Base-by-base conservation (phyloP, 2,329 filamentous ascomycete genomes). In the Lachnellula suecica region DNA sequence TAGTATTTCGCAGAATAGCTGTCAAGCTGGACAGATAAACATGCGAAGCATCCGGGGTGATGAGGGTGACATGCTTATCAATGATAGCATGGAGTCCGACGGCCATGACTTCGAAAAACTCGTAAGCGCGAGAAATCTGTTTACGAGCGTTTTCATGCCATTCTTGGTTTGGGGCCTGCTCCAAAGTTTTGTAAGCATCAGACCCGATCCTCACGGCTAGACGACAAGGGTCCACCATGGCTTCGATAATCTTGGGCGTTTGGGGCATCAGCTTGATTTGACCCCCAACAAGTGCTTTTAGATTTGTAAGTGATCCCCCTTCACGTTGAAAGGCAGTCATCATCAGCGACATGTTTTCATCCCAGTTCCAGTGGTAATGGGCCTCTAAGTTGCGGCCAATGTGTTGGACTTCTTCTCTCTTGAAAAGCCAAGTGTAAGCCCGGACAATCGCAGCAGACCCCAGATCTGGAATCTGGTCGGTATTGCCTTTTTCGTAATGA, bases 1-100 rank as follows among this genome's bases (percentile, higher is more conserved):
- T 63, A 45, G 70, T 70, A 8, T 66, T 47, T 34, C 68, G 73
- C 19, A 80, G 66, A 8, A 83, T 72, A 4, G 73, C 70, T 6
- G 73, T 69, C 22, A 83, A 68, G 13, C 69, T 68, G 2, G 59
- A 58, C 17, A 82, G 67, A 46, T 67, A 57, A n/a, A 46, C 42
- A 11, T 74, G 59, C 1, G 76, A 72, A 24, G 70, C 72, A 2
- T 83, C 79, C 13, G 68, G 67, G 13, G 69, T 71, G 17, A 85
- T 68, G 44, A 72, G 72, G 9, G 79, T 82, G 38, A 79, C 73
- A 50, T 78, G 76, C 59, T 81, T 84, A 25, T 83, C 79, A 40
- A 84, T 74, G 49, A 79, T 72, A 3, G 59, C 59, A 3, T 71
- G 69, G 15, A 85, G 61, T 4, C 72, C 72, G 5, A 60, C 60